phyloP scores from a whole-genome alignment of 1,284 basidiomycete genomes.

The Rhodotorula sp. region DNA sequence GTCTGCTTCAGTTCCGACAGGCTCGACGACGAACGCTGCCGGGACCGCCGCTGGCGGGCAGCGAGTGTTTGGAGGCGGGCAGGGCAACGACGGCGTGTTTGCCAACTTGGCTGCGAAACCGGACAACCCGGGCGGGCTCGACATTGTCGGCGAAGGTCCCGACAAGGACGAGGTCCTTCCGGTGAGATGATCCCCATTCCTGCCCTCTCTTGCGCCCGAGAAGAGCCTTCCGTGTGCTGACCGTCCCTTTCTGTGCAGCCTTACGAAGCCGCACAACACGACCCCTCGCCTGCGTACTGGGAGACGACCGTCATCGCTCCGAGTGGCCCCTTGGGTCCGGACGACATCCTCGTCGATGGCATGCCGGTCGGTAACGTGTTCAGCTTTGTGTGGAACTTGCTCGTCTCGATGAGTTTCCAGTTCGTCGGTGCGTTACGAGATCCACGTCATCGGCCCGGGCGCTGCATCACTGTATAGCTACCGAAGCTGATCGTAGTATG shows the following conservation, averaged over 20 bases:
- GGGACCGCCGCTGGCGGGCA: background rate
- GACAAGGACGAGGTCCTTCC: slow-evolving; percentile 83
- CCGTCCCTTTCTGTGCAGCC: slow-evolving; percentile 60
- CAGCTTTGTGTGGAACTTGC: slow-evolving; percentile 72
- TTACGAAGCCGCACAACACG: slow-evolving; percentile 83
- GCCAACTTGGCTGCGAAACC: slow-evolving; percentile 94
- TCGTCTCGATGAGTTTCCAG: slow-evolving; percentile 94
- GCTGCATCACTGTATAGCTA: background rate
- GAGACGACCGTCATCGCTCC: slow-evolving; percentile 87
- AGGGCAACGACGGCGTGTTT: slow-evolving; percentile 91
- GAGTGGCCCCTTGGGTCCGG: slow-evolving; percentile 49
- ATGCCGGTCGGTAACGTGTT: slow-evolving; percentile 62
- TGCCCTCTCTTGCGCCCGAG: background rate
- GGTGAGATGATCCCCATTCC: slow-evolving; percentile 55
- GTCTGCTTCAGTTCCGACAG: background rate
- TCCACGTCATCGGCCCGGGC: no score
- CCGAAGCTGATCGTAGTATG: no score
- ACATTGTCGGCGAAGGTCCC: slow-evolving; percentile 57
- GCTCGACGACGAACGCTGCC: background rate
- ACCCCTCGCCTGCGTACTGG: slow-evolving; percentile 94
- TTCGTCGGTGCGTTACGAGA: slow-evolving; percentile 64
- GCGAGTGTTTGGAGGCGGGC: slow-evolving; percentile 63
- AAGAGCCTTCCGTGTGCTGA: slow-evolving; percentile 11
- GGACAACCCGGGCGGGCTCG: slow-evolving; percentile 54
- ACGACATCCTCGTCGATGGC: slow-evolving; percentile 60